Conservation (phyloP, 2,329 filamentous ascomycete species). For the Xylaria sp. region DNA sequence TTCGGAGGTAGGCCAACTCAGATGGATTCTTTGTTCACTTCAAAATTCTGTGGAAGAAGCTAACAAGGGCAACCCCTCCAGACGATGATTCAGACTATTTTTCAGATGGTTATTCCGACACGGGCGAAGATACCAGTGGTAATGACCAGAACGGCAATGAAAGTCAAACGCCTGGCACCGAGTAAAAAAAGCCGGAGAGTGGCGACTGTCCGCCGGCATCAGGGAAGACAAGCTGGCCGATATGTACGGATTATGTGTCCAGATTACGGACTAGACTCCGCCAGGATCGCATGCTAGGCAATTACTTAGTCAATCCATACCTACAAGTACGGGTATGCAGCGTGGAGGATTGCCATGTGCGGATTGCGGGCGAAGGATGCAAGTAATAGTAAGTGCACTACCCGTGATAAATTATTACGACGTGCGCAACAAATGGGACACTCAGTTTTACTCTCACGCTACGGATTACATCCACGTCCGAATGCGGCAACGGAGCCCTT, state of each 20-base stretch:
- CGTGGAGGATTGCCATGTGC: too few species aligned
- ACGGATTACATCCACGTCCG: background rate
- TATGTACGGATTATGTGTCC: too few species aligned
- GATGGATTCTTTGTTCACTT: background rate
- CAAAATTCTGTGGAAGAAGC: background rate
- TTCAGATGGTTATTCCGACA: background rate
- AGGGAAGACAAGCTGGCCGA: background rate
- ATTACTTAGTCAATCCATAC: too few species aligned
- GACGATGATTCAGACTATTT: constrained; percentile 7
- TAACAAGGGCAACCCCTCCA: background rate
- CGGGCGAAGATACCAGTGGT: background rate
- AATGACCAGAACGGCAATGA: background rate
- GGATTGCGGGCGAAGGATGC: background rate
- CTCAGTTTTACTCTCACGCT: background rate
- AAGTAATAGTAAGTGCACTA: background rate
- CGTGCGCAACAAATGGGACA: background rate
- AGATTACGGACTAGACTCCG: background rate
- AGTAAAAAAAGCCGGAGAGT: background rate
- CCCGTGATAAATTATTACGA: background rate
- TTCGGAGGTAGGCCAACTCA: constrained; percentile 16
- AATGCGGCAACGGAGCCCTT: constrained; percentile 1
- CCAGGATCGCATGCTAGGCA: too few species aligned
- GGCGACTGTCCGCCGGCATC: background rate
- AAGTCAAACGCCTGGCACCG: background rate
- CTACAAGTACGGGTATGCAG: too few species aligned